Base-by-base conservation (phyloP, 169 alveolate species). In the Babesia bigemina region DNA sequence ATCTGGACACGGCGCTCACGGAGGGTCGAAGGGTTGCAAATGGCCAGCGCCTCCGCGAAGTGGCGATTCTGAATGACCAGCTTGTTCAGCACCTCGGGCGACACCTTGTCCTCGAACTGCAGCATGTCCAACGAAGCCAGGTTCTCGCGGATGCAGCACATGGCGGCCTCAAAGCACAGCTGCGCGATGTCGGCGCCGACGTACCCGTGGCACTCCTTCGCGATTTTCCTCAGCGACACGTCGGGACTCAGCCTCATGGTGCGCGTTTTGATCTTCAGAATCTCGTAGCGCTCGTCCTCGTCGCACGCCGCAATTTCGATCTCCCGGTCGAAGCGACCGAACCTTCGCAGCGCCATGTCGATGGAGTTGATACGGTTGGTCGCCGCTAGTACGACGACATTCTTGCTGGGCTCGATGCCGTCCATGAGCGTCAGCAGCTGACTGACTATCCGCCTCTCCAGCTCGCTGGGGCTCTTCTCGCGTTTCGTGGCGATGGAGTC, bases 191-290 rank as follows among this genome's bases (percentile, higher is more conserved):
- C 98, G 12, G 98, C 98, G 4, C 96, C 97, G 44, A 95, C 96
- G 85, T 90, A 95, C 1, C 98, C 98, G 48, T 96, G 98, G 44
- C 98, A 92, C 73, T 92, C 95, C 63, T 92, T 93, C 14, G 97
- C 96, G 9, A 96, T 81, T 66, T 92, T 93, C 59, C 86, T 63
- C 47, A 92, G 86, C 62, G 94, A 91, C 3, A 94, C 94, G 60
- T 94, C 96, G 17, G 91, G 76, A 28, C 78, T 78, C 28, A 96
- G 67, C 42, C 90, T 86, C 97, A 95, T 95, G 36, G 90, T 85
- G 63, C 90, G 79, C 0, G 98, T 94, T 53, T 93, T 91, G 22
- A 93, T 92, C 56, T 86, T 81, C 59, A 96, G 72, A 62, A 96
- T 96, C 71, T 95, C 96, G 63, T 83, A 90, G 55, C 98, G 87